Base-by-base conservation (phyloP, 1,284 basidiomycete species). In the Mycena citricolor region DNA sequence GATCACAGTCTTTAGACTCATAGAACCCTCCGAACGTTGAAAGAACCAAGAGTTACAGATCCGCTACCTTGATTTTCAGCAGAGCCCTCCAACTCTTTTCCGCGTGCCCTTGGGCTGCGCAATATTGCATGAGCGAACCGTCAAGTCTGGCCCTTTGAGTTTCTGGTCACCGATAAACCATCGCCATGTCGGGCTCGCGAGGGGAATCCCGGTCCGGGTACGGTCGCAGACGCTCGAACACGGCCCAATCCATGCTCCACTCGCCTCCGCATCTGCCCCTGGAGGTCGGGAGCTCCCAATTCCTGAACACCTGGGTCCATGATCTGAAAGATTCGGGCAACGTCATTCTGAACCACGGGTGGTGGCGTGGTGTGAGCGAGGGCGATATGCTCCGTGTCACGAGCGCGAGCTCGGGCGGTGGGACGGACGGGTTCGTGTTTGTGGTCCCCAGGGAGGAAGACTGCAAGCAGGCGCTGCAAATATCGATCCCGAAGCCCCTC, bases 351-450 rank as follows among this genome's bases (percentile, higher is more conserved):
- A 89, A 90, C 54, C 80, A 82, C 36, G 67, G 76, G 14, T 79
- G 71, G 59, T 89, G 85, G 82, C 82, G 83, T 13, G 87, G 87
- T 3, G 81, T 87, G 34, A 66, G 67, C 31, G 83, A 84, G 54
- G 87, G 86, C 8, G 87, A 90, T 57, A 65, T 87, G 57, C 58
- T 90, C 28, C 72, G 75, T 42, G 74, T 88, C 8, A 72, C 68
- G 31, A 64, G 64, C 26, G 65, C 67, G 34, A 65, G 68, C 25
- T 63, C 69, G 16, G 70, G 75, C 7, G 67, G 63, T 39, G 59
- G 68, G n/a, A 62, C 67, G 14, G 64, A 70, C 4, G 77, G 76
- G 1, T 82, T 84, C 53, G 65, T 90, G 26, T 87, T 88, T 59
- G 69, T 75, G 17, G 79, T 83, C 5, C 74, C 76, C 16, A 77